Base-by-base conservation (phyloP, 1,139 yeast species). In the Hanseniaspora gamundiae region DNA sequence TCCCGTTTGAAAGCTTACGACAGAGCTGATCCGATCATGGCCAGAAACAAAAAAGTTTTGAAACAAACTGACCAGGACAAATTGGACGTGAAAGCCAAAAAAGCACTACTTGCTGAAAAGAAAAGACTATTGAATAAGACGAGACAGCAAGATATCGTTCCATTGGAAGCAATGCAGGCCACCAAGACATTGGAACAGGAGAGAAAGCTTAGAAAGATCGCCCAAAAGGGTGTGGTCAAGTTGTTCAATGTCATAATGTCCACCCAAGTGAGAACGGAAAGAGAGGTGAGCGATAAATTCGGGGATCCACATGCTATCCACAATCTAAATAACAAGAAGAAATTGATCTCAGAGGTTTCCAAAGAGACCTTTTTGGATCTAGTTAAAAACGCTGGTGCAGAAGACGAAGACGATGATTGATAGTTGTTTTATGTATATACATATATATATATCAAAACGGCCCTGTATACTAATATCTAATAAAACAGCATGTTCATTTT, bases 171-270 rank as follows among this genome's bases (percentile, higher is more conserved):
- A 35, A 71, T 74, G 4, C 71, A 66, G 30, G 72, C 73, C 8
- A 73, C 87, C 55, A 69, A 68, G 39, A 62, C 73, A 3, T 60
- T 88, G 35, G 91, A 81, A 46, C 73, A 72, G 44, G 99, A 91
- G 59, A 74, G 76, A 51, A 69, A 67, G 51, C 66, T 86, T 56
- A 81, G 83, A 60, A 88, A 87, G 59, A 73, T 79, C 29, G 97
- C 97, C 0, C 96, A 91, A 64, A 74, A 81, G 55, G 99, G 98
- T 67, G 97, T 87, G 16, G 94, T 91, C 17, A 78, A 82, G 56
- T 70, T 91, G 49, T 87, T 91, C 64, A 91, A 91, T 60, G 97
- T 96, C 2, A 81, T 91, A 28, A 71, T 87, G 56, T 74, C 85
- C 36, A 82, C 95, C 1, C 98, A 93, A 63, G 70, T 76, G 21